A percentile compares a stretch with the other conserved stretches of the same genome.
Conservation (phyloP, 805 yeast species). For the Saturnispora bothae region DNA sequence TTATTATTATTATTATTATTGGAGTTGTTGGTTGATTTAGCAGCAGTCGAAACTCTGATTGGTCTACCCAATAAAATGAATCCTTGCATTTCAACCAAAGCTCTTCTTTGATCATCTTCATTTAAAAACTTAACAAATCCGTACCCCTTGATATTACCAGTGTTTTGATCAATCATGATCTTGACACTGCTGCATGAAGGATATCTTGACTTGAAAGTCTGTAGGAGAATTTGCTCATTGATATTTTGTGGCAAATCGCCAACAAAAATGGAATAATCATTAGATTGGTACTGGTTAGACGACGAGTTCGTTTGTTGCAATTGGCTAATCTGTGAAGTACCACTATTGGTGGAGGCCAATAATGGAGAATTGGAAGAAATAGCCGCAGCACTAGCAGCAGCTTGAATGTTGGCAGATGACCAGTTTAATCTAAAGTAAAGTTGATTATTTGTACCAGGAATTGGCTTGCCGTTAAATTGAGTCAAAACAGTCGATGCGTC, state of each 20-base stretch:
- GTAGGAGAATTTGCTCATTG: conserved; percentile 53
- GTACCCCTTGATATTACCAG: conserved; percentile 70
- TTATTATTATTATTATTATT: background rate
- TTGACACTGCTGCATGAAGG: conserved; percentile 70
- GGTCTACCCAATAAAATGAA: conserved; percentile 59
- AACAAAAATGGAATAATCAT: conserved; percentile 65
- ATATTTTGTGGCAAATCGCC: conserved; percentile 75
- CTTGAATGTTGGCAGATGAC: conserved; percentile 42
- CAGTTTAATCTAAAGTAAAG: conserved; percentile 63
- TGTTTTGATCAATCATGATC: conserved; percentile 62
- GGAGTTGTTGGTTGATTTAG: conserved; percentile 21
- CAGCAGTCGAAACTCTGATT: conserved; percentile 65
- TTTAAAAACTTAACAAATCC: conserved; percentile 77
- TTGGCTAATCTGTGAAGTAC: background rate
- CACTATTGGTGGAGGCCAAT: conserved; percentile 7
- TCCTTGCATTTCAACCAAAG: conserved; percentile 78
- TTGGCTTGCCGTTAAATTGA: conserved; percentile 50
- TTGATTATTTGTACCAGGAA: conserved; percentile 52
- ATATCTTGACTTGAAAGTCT: conserved; percentile 56
- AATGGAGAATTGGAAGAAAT: conserved; percentile 9
- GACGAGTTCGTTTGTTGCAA: background rate
- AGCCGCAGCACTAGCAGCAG: conserved; percentile 15
- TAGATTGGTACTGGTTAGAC: background rate
- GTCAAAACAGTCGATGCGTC: conserved; percentile 57
- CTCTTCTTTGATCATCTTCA: conserved; percentile 58